phyloP scores from a whole-genome alignment of 2,329 filamentous ascomycete genomes.

The Diplodia mutila region DNA sequence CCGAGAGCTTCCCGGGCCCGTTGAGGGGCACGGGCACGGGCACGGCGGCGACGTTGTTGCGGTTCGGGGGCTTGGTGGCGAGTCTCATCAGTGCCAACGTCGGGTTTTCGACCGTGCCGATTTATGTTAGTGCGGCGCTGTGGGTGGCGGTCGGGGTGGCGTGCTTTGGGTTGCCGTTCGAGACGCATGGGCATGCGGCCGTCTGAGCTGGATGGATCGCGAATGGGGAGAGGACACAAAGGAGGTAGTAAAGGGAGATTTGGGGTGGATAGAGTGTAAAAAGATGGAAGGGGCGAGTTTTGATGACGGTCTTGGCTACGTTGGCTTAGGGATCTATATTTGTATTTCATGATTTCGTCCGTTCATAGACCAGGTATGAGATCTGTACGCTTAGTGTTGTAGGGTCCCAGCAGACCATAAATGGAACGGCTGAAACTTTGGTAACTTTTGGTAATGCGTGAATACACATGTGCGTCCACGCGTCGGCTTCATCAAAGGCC shows the following conservation, averaged over 20 bases:
- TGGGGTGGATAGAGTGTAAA: too few relatives aligned
- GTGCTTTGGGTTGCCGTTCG: slow-evolving; percentile 50
- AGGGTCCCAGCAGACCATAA: neutral
- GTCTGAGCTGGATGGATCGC: slow-evolving; percentile 29
- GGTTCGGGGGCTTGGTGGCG: slow-evolving; percentile 47
- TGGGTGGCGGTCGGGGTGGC: slow-evolving; percentile 50
- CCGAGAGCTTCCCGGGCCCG: slow-evolving; percentile 61
- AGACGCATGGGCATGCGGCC: slow-evolving; percentile 48
- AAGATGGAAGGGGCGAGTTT: neutral
- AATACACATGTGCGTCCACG: too few relatives aligned
- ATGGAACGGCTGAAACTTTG: neutral
- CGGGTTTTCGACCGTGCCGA: slow-evolving; percentile 49
- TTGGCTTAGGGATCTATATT: neutral
- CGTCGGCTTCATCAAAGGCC: too few relatives aligned
- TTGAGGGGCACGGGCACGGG: slow-evolving; percentile 60
- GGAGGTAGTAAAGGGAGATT: neutral
- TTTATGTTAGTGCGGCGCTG: slow-evolving; percentile 51
- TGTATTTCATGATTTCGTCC: neutral
- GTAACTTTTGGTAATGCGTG: too few relatives aligned
- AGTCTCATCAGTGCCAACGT: slow-evolving; percentile 50
- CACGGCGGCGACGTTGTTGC: slow-evolving; percentile 48
- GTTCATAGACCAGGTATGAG: neutral
- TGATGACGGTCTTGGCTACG: neutral
- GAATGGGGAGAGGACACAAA: neutral
- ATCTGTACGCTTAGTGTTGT: neutral